Base-by-base conservation (phyloP, 257 asterid species). In the Mentha longifolia region DNA sequence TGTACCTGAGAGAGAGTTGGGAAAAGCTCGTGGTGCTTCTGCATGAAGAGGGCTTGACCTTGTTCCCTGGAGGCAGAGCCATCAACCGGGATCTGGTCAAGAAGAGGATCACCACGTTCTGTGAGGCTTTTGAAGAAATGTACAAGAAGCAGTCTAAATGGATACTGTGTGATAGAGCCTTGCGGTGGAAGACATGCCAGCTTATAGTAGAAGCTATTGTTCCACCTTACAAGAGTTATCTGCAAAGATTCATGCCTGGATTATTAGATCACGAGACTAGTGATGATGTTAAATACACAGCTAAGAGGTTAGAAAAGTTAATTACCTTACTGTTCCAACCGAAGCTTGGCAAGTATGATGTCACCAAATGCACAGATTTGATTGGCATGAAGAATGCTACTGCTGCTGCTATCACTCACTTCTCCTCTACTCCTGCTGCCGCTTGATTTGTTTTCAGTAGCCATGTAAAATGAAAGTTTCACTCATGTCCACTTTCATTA, bases 21-120 rank as follows among this genome's bases (percentile, higher is more conserved):
- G 91, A 74, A 62, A 85, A 80, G 54, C 92, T 91, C 63, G 41
- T 80, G 13, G 84, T 77, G 59, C 75, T 85, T 39, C 64, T 93
- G 68, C 60, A 74, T 0, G 88, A 89, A 65, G 96, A 86, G 52
- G 95, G 76, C 64, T 77, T 91, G 68, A 77, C 71, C 79, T 68
- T 88, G 77, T 92, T 85, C 78, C 96, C 92, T 0, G 92, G 93
- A 7, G 98, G 95, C 1, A 85, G 96, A 75, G 97, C 97, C 66
- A 70, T 87, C 57, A 88, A 89, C 62, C 82, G 82, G 5, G 74
- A 79, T 31, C 81, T 92, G 63, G 88, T 79, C 31, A 83, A 76
- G 83, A 86, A 71, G 79, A 82, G 93, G 81, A 52, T 86, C 9
- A 19, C 66, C 3, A 76, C 76, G 37, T 89, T 93, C 85, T 72